Evolutionary conservation across 1,139 yeast species (phyloP).

Genomic region (Lodderomyces jiufengensis): DNA sequence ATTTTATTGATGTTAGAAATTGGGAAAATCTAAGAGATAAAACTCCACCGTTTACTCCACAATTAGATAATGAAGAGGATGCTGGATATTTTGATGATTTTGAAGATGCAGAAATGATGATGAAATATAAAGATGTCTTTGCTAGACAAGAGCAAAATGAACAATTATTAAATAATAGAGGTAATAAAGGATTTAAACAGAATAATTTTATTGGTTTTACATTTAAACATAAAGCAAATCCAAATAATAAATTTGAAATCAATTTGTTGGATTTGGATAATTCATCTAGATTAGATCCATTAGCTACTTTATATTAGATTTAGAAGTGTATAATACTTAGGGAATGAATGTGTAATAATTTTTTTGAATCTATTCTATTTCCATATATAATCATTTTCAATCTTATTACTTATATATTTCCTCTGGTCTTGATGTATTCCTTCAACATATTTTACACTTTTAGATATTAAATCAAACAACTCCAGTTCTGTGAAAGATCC

Average conservation of each 20-base stretch:
- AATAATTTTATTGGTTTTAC: constrained; percentile 90
- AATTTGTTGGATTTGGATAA: constrained; percentile 32
- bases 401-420: constrained; percentile 42
- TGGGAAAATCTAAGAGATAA: constrained; percentile 68
- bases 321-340: neutral
- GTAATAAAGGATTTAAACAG: constrained; percentile 36
- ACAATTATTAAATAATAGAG: constrained; percentile 61
- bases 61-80: constrained; percentile 92
- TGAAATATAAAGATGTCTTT: constrained; percentile 94
- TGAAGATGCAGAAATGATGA: constrained; percentile 95
- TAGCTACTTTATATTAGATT: constrained; percentile 42
- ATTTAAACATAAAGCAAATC: constrained; percentile 80
- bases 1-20: constrained; percentile 72
- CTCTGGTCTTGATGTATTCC: constrained; percentile 47
- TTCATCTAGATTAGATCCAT: constrained; percentile 34
- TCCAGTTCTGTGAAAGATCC: constrained; percentile 65
- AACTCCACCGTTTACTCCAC: constrained; percentile 94
- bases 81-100: constrained; percentile 99
- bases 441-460: constrained; percentile 46
- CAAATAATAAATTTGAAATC: constrained; percentile 49
- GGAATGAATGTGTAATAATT: neutral
- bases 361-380: constrained; percentile 16
- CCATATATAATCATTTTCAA: constrained; percentile 60
- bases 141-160: constrained; percentile 86
- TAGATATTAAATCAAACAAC: constrained; percentile 46